A percentile compares a stretch with the other conserved stretches of the same genome.
Evolutionary conservation across 1,139 yeast species (phyloP).

Genomic region (Taiozyma onychis): DNA sequence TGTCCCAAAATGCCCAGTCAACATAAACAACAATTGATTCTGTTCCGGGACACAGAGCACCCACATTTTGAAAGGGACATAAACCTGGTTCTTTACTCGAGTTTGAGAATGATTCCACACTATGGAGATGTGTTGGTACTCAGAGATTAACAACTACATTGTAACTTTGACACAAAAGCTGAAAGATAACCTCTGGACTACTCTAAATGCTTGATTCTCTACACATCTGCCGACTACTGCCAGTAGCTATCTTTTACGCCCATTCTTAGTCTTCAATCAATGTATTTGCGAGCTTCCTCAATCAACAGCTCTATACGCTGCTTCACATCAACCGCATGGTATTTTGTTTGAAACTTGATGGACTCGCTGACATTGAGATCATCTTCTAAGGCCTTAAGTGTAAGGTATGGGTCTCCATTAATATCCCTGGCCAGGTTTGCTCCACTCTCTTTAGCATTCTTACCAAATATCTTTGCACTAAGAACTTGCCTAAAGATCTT

Average conservation of each 20-base stretch:
- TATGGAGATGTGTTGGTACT: too few relatives aligned
- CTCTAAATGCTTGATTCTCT: too few relatives aligned
- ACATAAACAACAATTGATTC: background rate
- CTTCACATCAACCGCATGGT: background rate
- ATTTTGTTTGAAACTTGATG: background rate
- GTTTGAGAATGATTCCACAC: too few relatives aligned
- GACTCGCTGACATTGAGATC: background rate
- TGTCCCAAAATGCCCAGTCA: background rate
- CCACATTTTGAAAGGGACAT: too few relatives aligned
- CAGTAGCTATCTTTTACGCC: too few relatives aligned
- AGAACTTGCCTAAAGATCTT: slow-evolving; percentile 14
- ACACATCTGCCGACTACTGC: too few relatives aligned
- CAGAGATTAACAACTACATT: too few relatives aligned
- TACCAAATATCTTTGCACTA: slow-evolving; percentile 18
- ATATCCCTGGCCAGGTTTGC: background rate
- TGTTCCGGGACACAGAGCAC: background rate
- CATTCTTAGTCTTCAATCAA: background rate
- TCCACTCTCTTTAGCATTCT: slow-evolving; percentile 3
- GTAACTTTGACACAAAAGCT: too few relatives aligned
- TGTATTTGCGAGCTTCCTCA: background rate
- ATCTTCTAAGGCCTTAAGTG: background rate
- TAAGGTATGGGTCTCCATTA: background rate
- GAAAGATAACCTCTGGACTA: too few relatives aligned
- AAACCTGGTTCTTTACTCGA: too few relatives aligned
- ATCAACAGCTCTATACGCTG: background rate